Conservation (phyloP, 371 early-diverging fungal genomes). For the Mortierella polycephala region DNA sequence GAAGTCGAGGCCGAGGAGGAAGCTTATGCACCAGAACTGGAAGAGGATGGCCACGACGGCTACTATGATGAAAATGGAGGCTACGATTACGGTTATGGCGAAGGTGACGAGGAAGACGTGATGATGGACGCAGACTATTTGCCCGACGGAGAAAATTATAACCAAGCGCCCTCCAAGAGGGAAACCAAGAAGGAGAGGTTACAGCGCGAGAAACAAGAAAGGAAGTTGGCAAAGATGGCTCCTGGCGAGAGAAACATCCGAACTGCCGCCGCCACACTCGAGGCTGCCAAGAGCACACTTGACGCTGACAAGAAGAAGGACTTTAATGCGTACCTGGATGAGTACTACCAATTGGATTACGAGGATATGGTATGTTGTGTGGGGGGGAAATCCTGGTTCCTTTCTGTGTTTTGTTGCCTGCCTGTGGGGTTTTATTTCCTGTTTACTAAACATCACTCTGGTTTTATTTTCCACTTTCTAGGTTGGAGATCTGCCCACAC, state of each 20-base stretch:
- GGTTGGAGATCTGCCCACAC: slow-evolving; percentile 82
- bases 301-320: slow-evolving; percentile 58
- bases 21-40: slow-evolving; percentile 38
- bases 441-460: too few species aligned
- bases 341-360: slow-evolving; percentile 92
- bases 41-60: slow-evolving; percentile 45
- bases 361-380: slow-evolving; percentile 77
- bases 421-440: too few species aligned
- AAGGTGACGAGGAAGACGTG: slow-evolving; percentile 69
- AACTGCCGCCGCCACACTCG: slow-evolving; percentile 32
- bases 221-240: slow-evolving; percentile 21
- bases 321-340: slow-evolving; percentile 79
- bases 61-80: slow-evolving; percentile 45
- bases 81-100: slow-evolving; percentile 37
- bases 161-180: slow-evolving; percentile 45
- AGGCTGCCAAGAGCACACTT: slow-evolving; percentile 28
- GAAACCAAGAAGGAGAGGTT: slow-evolving; percentile 56
- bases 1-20: slow-evolving; percentile 51
- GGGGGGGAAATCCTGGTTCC: too few species aligned
- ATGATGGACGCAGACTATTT: slow-evolving; percentile 92
- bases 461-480: too few species aligned
- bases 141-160: slow-evolving; percentile 74
- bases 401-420: too few species aligned
- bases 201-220: slow-evolving; percentile 54
- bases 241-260: slow-evolving; percentile 23